phyloP scores from a whole-genome alignment of 2,329 filamentous ascomycete genomes.

The Neurospora sp. region DNA sequence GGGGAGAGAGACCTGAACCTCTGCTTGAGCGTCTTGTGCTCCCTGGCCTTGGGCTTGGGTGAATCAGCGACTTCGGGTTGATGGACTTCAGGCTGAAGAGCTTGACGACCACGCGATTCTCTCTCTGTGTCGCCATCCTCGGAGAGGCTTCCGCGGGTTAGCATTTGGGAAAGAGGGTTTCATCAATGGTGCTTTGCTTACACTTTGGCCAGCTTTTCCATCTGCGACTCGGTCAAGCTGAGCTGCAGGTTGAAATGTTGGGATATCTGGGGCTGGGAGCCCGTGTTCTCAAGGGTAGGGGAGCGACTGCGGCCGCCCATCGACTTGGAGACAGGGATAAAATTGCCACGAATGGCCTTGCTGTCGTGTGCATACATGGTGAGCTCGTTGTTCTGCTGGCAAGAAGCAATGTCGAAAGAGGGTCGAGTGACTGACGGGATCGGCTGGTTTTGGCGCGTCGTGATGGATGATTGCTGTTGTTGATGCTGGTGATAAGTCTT shows the following conservation, averaged over 20 bases:
- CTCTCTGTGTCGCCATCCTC: slow-evolving; percentile 4
- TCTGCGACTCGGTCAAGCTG: slow-evolving; percentile 38
- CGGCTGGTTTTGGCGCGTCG: not conserved
- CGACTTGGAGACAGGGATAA: slow-evolving; percentile 26
- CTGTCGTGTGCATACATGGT: slow-evolving; percentile 7
- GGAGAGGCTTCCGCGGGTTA: slow-evolving; percentile 6
- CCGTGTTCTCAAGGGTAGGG: slow-evolving; percentile 25
- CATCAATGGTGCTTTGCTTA: slow-evolving; percentile 18
- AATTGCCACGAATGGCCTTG: slow-evolving; percentile 27
- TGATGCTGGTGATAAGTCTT: not conserved
- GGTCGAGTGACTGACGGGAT: not conserved
- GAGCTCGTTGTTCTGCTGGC: slow-evolving; percentile 7
- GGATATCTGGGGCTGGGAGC: slow-evolving; percentile 15
- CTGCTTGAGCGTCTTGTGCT: slow-evolving; percentile 1
- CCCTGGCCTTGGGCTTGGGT: not conserved
- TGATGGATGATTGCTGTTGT: not conserved
- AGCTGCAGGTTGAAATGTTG: slow-evolving; percentile 34
- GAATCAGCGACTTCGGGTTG: not conserved
- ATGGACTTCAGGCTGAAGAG: not conserved
- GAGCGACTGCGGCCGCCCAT: slow-evolving; percentile 23
- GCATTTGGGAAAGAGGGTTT: not conserved
- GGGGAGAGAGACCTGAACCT: slow-evolving; percentile 10
- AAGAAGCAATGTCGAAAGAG: not conserved
- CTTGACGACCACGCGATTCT: slow-evolving; percentile 3
- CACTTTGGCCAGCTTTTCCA: slow-evolving; percentile 38